Conservation (phyloP, 192 early-diverging fungal genomes). For the Coemansia sp. region DNA sequence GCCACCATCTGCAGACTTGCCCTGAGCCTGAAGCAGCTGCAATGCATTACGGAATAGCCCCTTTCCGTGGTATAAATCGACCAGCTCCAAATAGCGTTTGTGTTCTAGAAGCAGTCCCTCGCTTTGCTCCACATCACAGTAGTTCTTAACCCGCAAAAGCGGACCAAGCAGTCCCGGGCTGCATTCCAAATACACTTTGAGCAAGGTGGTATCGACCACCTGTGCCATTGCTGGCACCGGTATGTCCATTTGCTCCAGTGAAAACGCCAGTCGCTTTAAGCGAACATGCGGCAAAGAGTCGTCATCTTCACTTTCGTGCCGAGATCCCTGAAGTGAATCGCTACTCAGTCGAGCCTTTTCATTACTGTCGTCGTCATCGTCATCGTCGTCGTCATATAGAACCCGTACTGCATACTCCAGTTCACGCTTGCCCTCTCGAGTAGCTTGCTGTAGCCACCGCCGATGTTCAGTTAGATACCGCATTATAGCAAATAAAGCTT, state of each 20-base stretch:
- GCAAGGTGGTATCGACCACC: constrained; percentile 84
- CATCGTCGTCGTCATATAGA: constrained; percentile 28
- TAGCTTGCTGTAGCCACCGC: constrained; percentile 62
- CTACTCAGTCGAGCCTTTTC: constrained; percentile 6
- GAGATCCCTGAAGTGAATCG: not conserved
- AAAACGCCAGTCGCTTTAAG: constrained; percentile 40
- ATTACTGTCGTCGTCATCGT: constrained; percentile 24
- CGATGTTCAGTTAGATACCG: constrained; percentile 88
- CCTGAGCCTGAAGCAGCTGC: constrained; percentile 68
- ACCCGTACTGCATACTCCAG: constrained; percentile 43
- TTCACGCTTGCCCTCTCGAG: constrained; percentile 35
- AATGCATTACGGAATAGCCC: constrained; percentile 87
- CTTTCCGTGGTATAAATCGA: constrained; percentile 93
- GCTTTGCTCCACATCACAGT: constrained; percentile 79
- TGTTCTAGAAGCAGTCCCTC: constrained; percentile 75
- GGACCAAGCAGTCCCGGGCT: constrained; percentile 87
- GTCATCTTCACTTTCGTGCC: constrained; percentile 20
- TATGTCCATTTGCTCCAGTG: constrained; percentile 41
- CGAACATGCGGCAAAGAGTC: constrained; percentile 45
- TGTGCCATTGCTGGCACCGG: constrained; percentile 56
- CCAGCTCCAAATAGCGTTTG: constrained; percentile 80
- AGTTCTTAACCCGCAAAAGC: constrained; percentile 84
- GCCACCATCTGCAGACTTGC: constrained; percentile 48
- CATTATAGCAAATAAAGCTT: constrained; percentile 62
- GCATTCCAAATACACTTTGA: constrained; percentile 86